Conservation (phyloP, 2,329 filamentous ascomycete genomes). For the Cladosporium sp. region DNA sequence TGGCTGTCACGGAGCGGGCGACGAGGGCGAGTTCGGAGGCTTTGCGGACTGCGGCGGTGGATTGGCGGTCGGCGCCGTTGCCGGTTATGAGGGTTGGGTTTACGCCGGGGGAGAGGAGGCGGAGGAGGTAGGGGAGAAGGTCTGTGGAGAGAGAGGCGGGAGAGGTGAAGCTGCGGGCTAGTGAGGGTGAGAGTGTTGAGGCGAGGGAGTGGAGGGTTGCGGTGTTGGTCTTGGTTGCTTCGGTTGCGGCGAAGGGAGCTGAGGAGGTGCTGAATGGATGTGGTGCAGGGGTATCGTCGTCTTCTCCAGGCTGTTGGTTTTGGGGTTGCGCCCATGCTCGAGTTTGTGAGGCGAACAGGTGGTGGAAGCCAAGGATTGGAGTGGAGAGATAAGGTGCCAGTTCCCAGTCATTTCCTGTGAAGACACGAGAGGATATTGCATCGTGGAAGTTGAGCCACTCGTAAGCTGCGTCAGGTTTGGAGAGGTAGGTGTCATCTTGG, state of each 20-base stretch:
- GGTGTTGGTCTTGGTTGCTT: slow-evolving; percentile 77
- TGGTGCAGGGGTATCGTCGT: slow-evolving; percentile 32
- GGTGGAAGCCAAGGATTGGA: slow-evolving; percentile 84
- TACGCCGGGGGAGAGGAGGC: slow-evolving; percentile 83
- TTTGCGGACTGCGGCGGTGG: slow-evolving; percentile 82
- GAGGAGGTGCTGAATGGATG: slow-evolving; percentile 79
- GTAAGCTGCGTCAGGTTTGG: slow-evolving; percentile 83
- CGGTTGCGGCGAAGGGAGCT: slow-evolving; percentile 79
- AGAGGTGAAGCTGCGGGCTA: slow-evolving; percentile 78
- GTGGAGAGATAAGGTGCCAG: slow-evolving; percentile 83
- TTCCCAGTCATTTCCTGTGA: slow-evolving; percentile 89
- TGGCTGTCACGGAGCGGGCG: slow-evolving; percentile 73
- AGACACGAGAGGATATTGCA: slow-evolving; percentile 74
- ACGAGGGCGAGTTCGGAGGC: slow-evolving; percentile 83
- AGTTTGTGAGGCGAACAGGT: slow-evolving; percentile 78
- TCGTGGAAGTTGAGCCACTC: slow-evolving; percentile 98
- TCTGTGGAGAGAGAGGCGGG: slow-evolving; percentile 76
- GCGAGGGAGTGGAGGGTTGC: slow-evolving; percentile 74
- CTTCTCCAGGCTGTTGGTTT: slow-evolving; percentile 43
- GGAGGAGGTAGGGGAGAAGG: slow-evolving; percentile 79
- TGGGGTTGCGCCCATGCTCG: slow-evolving; percentile 52
- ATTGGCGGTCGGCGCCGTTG: slow-evolving; percentile 41
- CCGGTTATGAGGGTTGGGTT: slow-evolving; percentile 83
- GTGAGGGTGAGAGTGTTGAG: slow-evolving; percentile 67
- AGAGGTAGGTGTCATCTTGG: slow-evolving; percentile 89